Base-by-base conservation (phyloP, 2,329 filamentous ascomycete genomes). In the Escovopsis weberi region DNA sequence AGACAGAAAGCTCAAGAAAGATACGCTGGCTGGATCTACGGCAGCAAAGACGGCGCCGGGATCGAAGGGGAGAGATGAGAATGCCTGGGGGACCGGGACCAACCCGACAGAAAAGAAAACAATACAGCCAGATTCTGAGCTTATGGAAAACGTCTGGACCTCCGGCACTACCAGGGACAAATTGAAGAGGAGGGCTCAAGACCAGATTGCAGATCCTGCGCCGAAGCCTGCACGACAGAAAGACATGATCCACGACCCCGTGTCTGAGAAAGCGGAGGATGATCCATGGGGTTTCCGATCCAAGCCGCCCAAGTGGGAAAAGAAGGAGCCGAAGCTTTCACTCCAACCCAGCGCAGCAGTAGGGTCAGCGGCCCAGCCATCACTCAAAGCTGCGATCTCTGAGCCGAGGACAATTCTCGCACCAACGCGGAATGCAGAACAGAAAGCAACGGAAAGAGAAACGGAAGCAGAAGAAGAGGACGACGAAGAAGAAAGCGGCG, bases 1-100 rank as follows among this genome's bases (percentile, higher is more conserved):
- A 49, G 52, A 55, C 26, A 69, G 61, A 49, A 66, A 64, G 48
- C 65, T 62, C 46, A 65, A 61, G 47, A 58, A 53, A 38, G 53
- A 46, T 11, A 39, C 49, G 12, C 32, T 39, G 10, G 26, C 38
- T 37, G 51, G 55, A 19, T 50, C 53, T 9, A 41, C 50, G 28
- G 48, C 43, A 12, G 52, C 50, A 18, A 44, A 46, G 19, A 26
- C 43, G 12, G 44, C 42, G 23, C 39, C 34, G 28, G 45, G 39
- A 37, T 41, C 33, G 37, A 37, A 47, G 15, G 58, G 57, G 45
- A 55, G 57, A 40, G 51, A 55, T 18, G 59, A 58, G 6, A 55
- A 61, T 33, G 51, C 51, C 15, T 63, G 58, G 56, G 57, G 42
- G 10, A 44, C 51, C 26, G 54, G 49, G 49, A 50, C 44, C 23